Conservation (phyloP, 495 filamentous ascomycete species). For the Tuber borchii region DNA sequence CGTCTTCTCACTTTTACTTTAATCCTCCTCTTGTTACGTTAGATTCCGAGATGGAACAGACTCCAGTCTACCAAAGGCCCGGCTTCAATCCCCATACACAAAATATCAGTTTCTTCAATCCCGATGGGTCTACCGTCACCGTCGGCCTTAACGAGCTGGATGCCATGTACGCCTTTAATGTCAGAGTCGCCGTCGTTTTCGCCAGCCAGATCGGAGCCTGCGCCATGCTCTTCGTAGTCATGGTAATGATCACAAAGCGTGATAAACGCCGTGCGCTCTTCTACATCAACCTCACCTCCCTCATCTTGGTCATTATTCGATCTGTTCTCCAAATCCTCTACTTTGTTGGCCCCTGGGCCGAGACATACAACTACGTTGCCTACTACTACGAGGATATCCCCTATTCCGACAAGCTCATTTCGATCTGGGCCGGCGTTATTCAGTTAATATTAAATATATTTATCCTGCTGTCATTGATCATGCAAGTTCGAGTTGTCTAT, state of each 20-base stretch:
- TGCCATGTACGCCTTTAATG: slow-evolving; percentile 46
- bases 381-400: slow-evolving; percentile 51
- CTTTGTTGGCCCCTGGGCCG: slow-evolving; percentile 53
- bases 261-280: slow-evolving; percentile 62
- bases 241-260: slow-evolving; percentile 57
- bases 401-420: slow-evolving; percentile 47
- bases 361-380: slow-evolving; percentile 53
- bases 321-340: slow-evolving; percentile 54
- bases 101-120: slow-evolving; percentile 50
- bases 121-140: slow-evolving; percentile 51
- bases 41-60: neutral
- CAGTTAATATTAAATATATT: slow-evolving; percentile 54
- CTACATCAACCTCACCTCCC: slow-evolving; percentile 56
- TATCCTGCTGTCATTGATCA: slow-evolving; percentile 59
- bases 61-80: neutral
- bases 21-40: neutral
- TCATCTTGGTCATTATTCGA: slow-evolving; percentile 56
- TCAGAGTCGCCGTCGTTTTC: slow-evolving; percentile 60
- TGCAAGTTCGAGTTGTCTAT: slow-evolving; percentile 67
- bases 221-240: slow-evolving; percentile 57
- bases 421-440: slow-evolving; percentile 52
- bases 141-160: slow-evolving; percentile 51
- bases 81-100: slow-evolving; percentile 57
- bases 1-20: neutral
- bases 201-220: slow-evolving; percentile 68